These are phyloP conservation scores for Tetracladium marchalianum DNA, from an alignment of 495 filamentous ascomycete species.

Conservation along the genomic window DNA sequence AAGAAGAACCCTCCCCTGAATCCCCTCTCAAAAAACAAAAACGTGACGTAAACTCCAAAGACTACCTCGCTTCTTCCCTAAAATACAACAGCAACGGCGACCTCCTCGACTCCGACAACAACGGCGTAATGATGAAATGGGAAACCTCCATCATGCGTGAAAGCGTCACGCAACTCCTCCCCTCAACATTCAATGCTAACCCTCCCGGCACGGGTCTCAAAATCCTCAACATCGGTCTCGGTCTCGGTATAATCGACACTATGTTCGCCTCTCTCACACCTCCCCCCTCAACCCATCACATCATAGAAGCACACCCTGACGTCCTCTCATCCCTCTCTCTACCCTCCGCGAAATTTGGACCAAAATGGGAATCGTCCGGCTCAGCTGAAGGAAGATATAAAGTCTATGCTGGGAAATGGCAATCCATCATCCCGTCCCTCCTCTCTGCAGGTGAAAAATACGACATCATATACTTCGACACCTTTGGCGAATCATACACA, in stretches of 20 bases:
- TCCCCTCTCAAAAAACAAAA: constrained; percentile 14
- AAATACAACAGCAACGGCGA: constrained; percentile 60
- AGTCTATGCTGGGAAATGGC: constrained; percentile 59
- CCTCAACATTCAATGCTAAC: constrained; percentile 30
- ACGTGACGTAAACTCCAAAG: constrained; percentile 28
- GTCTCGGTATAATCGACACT: constrained; percentile 91
- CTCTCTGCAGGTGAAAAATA: constrained; percentile 61
- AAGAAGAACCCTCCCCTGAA: constrained; percentile 12
- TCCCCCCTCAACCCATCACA: constrained; percentile 63
- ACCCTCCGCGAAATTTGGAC: constrained; percentile 33
- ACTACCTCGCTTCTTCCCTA: constrained; percentile 69
- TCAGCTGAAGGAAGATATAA: constrained; percentile 32
- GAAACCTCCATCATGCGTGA: constrained; percentile 82
- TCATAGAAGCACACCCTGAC: constrained; percentile 84
- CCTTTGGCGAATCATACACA: constrained; percentile 86
- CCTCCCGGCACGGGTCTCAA: constrained; percentile 40
- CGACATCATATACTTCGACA: constrained; percentile 96
- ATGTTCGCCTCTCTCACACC: constrained; percentile 65
- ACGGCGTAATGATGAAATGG: constrained; percentile 98
- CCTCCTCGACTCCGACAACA: constrained; percentile 68
- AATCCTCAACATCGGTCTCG: constrained; percentile 87
- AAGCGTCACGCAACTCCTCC: constrained; percentile 56
- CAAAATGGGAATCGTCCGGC: constrained; percentile 31
- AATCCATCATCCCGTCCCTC: constrained; percentile 66
- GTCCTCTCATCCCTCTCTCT: constrained; percentile 59